Evolutionary conservation across 352 stramenopile genomes (phyloP), one percentile per base, ranked within the genome.

Genomic region (Blastocystis sp.): DNA sequence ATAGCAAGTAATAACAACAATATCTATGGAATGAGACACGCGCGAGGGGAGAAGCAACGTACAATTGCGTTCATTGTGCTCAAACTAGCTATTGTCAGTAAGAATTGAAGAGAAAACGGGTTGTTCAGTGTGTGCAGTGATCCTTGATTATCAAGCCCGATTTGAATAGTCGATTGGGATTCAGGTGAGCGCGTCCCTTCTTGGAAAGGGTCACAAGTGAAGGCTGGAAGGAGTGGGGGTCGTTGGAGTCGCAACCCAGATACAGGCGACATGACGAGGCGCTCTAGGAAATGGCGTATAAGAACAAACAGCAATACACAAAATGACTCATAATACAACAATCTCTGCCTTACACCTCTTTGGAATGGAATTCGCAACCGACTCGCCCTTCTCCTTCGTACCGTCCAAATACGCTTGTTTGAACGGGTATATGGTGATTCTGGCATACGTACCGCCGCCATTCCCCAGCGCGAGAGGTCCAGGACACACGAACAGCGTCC

Each of bases 271-370:
- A n/a, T n/a, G n/a, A n/a, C n/a, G n/a, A n/a, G 16, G 45, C 9
- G 45, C 45, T 19, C 45, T 1, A 16, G 45, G 16, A 55, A 55
- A 55, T 55, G 6, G 6, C 9, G 16, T 55, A 19, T 55, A 16
- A 16, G 16, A 16, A 55, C 6, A 55, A 55, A 55, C 45, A 16
- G 45, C 0, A 55, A 55, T 55, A 26, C 31, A 85, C 65, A 51
- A 67, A 85, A 69, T 55, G 70, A 9, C 26, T 26, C 10, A 85
- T 13, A 85, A 51, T 24, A 19, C 35, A 69, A 85, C 60, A 13
- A 85, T 67, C 31, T 85, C 74, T 31, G 66, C 74, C 60, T 85
- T 85, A 29, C 74, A 85, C 19, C 74, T 31, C 51, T 69, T 66
- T 3, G 21, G 2, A 66, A 85, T 55, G 21, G 6, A 4, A 9